Conservation (phyloP, 2,329 filamentous ascomycete genomes). For the Ascochyta clinopodiicola region DNA sequence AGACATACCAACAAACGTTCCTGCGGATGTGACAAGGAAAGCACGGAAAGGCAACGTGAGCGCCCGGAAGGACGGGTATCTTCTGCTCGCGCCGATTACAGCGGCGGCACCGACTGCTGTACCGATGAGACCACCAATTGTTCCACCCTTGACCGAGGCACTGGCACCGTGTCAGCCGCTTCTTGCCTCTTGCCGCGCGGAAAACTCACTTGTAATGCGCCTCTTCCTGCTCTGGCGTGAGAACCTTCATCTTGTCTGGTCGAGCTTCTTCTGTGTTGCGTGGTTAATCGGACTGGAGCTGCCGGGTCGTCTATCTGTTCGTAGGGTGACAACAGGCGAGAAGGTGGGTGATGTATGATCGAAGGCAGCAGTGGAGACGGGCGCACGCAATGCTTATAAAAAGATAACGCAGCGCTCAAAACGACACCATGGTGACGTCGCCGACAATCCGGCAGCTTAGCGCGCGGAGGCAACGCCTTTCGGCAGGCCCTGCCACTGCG, state of each 20-base stretch:
- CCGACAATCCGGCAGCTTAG: conserved; percentile 34
- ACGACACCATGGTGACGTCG: conserved; percentile 47
- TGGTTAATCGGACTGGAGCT: not conserved
- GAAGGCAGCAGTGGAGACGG: conserved; percentile 11
- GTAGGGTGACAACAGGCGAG: not conserved
- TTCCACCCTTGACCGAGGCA: conserved; percentile 79
- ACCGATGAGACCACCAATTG: conserved; percentile 74
- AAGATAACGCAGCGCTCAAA: conserved; percentile 33
- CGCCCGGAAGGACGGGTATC: conserved; percentile 78
- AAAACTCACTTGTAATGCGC: conserved; percentile 75
- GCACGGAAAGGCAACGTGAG: conserved; percentile 89
- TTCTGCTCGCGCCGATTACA: conserved; percentile 70
- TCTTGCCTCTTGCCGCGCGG: not conserved
- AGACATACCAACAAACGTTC: conserved; percentile 74
- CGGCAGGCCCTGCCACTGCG: conserved; percentile 33
- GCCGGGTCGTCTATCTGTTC: not conserved
- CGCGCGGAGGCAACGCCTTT: conserved; percentile 33
- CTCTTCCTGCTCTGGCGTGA: conserved; percentile 90
- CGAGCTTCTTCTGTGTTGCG: conserved; percentile 3
- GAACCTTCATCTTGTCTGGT: conserved; percentile 77
- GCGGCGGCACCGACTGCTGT: conserved; percentile 70
- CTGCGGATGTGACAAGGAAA: conserved; percentile 83
- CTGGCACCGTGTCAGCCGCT: conserved; percentile 44
- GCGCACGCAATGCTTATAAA: conserved; percentile 34
- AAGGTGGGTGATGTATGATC: conserved; percentile 5